Conservation (phyloP, 2,329 filamentous ascomycete genomes). For the Aspergillus sp. region DNA sequence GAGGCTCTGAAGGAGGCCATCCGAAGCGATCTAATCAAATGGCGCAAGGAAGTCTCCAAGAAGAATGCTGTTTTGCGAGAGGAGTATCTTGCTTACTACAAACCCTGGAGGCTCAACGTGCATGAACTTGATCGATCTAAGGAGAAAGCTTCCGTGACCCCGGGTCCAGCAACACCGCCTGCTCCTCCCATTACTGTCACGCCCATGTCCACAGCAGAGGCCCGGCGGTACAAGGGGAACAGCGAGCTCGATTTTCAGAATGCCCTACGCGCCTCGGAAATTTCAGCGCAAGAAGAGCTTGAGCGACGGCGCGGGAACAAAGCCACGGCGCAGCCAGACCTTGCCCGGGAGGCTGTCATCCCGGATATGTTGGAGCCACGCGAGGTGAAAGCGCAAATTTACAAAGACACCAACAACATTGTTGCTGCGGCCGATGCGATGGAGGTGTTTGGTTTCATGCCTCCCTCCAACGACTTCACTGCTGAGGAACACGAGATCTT, state of each 20-base stretch:
- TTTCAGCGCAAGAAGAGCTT: slow-evolving; percentile 48
- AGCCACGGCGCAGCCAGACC: slow-evolving; percentile 44
- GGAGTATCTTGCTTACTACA: slow-evolving; percentile 43
- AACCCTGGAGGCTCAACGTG: slow-evolving; percentile 45
- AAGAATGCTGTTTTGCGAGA: slow-evolving; percentile 42
- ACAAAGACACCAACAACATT: slow-evolving; percentile 48
- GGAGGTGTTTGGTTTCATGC: slow-evolving; percentile 45
- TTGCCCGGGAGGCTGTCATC: slow-evolving; percentile 46
- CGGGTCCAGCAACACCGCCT: slow-evolving; percentile 32
- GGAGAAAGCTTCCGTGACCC: slow-evolving; percentile 36
- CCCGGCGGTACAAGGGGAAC: slow-evolving; percentile 47
- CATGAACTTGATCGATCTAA: slow-evolving; percentile 43
- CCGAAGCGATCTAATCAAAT: slow-evolving; percentile 36
- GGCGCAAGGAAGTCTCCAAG: slow-evolving; percentile 35
- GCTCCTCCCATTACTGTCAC: slow-evolving; percentile 26
- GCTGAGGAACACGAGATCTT: slow-evolving; percentile 47
- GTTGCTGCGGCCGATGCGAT: slow-evolving; percentile 39
- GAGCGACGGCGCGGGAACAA: slow-evolving; percentile 44
- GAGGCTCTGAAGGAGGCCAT: slow-evolving; percentile 41
- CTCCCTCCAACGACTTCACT: slow-evolving; percentile 49
- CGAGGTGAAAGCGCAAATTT: slow-evolving; percentile 40
- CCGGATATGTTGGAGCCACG: slow-evolving; percentile 47
- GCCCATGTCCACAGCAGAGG: slow-evolving; percentile 34
- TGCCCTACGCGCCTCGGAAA: slow-evolving; percentile 47
- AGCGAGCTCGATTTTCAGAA: slow-evolving; percentile 51